Base-by-base conservation (phyloP, 2,329 filamentous ascomycete species). In the Neocucurbitaria cava region DNA sequence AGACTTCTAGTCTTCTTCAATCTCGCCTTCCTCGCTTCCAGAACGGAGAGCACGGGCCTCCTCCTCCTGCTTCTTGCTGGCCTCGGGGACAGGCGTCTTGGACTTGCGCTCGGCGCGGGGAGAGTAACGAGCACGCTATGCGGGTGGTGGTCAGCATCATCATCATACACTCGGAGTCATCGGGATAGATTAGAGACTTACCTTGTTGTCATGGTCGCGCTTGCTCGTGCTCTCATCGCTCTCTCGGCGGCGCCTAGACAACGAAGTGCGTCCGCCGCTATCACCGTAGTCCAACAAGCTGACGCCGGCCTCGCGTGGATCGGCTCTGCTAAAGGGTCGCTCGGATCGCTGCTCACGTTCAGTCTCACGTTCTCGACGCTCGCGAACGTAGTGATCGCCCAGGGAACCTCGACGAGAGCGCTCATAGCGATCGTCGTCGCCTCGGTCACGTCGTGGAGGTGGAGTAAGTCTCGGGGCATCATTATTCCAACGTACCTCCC, bases 21-120 rank as follows among this genome's bases (percentile, higher is more conserved):
- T 98, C 80, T 99, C 95, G 47, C 95, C 95, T 77, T 99, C 95
- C 78, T 99, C 95, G 71, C 93, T 97, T 48, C 95, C 95, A 54
- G 90, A 94, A 69, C 90, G 88, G 51, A 92, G 82, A 51, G 82
- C 80, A 46, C 86, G 81, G 58, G 90, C 87, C 61, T 90, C 87
- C 55, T 85, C 87, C 56, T 85, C 79, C 52, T 58, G 54, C 36
- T 60, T 60, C 62, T 82, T 79, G 44, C 65, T 51, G 17, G 68
- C 61, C 46, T 70, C 68, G 35, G 71, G 69, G 48, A 73, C 58
- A 38, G 85, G 83, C 45, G 84, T 84, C 76, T 82, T 87, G 74
- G 82, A 83, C 72, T 82, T 84, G 70, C 81, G 70, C 44, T 88
- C 85, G 71, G 81, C 82, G 64, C 80, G 81, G 38, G 76, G 75